phyloP scores from a whole-genome alignment of 1,139 yeast species.

The Scheffersomyces parashehatae region DNA sequence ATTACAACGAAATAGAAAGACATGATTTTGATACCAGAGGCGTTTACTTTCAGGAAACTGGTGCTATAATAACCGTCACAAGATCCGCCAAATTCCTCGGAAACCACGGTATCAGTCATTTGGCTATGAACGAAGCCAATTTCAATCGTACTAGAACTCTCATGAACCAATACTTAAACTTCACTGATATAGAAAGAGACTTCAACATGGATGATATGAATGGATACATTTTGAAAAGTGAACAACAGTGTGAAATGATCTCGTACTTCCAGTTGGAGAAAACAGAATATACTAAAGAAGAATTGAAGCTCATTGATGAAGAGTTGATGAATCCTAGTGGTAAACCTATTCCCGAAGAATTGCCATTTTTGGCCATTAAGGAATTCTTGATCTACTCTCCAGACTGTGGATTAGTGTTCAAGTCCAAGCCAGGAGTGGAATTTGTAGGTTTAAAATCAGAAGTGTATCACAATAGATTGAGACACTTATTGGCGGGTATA shows the following conservation, averaged over 20 bases:
- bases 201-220: slow-evolving; percentile 42
- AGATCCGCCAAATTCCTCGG: slow-evolving; percentile 77
- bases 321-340: slow-evolving; percentile 76
- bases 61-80: slow-evolving; percentile 65
- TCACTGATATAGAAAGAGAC: slow-evolving; percentile 36
- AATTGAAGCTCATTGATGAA: slow-evolving; percentile 63
- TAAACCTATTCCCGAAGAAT: slow-evolving; percentile 55
- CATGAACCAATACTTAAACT: slow-evolving; percentile 42
- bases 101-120: slow-evolving; percentile 59
- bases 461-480: slow-evolving; percentile 42
- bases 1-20: slow-evolving; percentile 42
- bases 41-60: slow-evolving; percentile 68
- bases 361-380: slow-evolving; percentile 58
- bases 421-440: slow-evolving; percentile 25
- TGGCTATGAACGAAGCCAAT: slow-evolving; percentile 43
- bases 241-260: slow-evolving; percentile 69
- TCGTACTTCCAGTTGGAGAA: slow-evolving; percentile 68
- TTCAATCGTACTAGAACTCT: slow-evolving; percentile 42
- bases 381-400: slow-evolving; percentile 77
- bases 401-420: slow-evolving; percentile 72
- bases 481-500: slow-evolving; percentile 49
- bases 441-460: slow-evolving; percentile 63
- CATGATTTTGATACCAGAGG: slow-evolving; percentile 59
- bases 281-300: slow-evolving; percentile 51
- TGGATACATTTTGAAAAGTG: slow-evolving; percentile 32